phyloP scores from a whole-genome alignment of 1,284 basidiomycete genomes.

The Phlebopus sp. region DNA sequence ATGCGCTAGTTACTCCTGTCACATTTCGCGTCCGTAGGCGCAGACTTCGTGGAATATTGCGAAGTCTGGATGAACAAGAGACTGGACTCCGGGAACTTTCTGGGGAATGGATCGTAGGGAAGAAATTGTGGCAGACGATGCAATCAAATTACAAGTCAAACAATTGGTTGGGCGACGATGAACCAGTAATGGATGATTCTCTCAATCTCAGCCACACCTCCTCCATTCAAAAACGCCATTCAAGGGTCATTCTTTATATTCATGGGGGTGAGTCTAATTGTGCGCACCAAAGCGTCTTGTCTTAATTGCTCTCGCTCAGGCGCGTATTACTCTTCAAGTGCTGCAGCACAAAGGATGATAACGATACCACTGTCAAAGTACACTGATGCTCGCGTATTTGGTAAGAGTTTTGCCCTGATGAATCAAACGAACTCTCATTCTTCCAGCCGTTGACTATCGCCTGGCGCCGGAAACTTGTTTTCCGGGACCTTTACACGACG shows the following conservation, averaged over 20 bases:
- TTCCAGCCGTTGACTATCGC: conserved; percentile 89
- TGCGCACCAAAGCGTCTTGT: not conserved
- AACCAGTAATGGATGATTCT: conserved; percentile 13
- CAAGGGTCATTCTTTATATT: conserved; percentile 88
- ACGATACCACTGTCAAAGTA: conserved; percentile 92
- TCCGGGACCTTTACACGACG: conserved; percentile 92
- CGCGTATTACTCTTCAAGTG: conserved; percentile 92
- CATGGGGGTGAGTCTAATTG: conserved; percentile 72
- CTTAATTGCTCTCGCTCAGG: conserved; percentile 42
- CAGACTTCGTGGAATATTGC: conserved; percentile 73
- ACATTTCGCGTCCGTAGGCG: conserved; percentile 83
- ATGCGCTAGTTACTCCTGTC: conserved; percentile 94
- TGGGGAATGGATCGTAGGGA: conserved; percentile 96
- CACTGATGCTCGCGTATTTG: conserved; percentile 91
- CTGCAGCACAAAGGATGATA: conserved; percentile 90
- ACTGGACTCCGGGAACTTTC: conserved; percentile 77
- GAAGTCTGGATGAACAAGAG: conserved; percentile 72
- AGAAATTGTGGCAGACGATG: conserved; percentile 84
- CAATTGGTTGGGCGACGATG: conserved; percentile 18
- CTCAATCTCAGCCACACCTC: conserved; percentile 7
- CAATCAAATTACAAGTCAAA: conserved; percentile 78
- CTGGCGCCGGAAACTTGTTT: conserved; percentile 94
- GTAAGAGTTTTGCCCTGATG: conserved; percentile 43
- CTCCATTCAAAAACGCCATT: conserved; percentile 44
- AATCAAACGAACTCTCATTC: conserved; percentile 8